Conservation (phyloP, 2,329 filamentous ascomycete species). For the Beauveria australis region DNA sequence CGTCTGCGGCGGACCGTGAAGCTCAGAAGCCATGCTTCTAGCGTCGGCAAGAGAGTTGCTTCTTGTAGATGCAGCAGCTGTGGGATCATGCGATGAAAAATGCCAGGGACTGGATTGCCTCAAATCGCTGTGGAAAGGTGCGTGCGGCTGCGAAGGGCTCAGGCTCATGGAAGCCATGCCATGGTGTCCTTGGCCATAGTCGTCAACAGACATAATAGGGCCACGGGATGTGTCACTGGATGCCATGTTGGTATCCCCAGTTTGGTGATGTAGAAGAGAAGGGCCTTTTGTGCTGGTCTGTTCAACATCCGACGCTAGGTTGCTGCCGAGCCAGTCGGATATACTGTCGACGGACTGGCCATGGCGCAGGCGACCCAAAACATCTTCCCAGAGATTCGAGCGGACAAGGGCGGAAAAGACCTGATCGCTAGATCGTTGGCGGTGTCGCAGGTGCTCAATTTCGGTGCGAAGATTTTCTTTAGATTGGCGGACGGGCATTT, state of each 20-base stretch:
- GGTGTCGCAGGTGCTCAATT: constrained; percentile 47
- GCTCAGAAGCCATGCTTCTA: constrained; percentile 38
- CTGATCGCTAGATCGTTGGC: constrained; percentile 46
- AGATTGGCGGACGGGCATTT: constrained; percentile 54
- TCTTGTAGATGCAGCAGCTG: constrained; percentile 29
- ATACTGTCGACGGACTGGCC: constrained; percentile 49
- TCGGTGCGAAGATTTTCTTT: constrained; percentile 54
- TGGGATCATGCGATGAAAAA: constrained; percentile 38
- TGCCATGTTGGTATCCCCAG: constrained; percentile 12
- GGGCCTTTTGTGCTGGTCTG: constrained; percentile 24
- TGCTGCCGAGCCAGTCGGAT: constrained; percentile 42
- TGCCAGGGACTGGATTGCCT: constrained; percentile 42
- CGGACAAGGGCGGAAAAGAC: constrained; percentile 47
- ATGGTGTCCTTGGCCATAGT: constrained; percentile 20
- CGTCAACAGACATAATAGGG: constrained; percentile 12
- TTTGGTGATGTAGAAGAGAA: constrained; percentile 17
- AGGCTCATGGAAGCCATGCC: constrained; percentile 21
- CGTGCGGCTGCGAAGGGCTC: constrained; percentile 21
- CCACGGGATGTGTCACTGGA: constrained; percentile 17
- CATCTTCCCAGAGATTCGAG: constrained; percentile 44
- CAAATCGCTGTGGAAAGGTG: constrained; percentile 26
- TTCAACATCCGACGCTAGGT: constrained; percentile 7
- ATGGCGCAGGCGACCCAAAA: constrained; percentile 42
- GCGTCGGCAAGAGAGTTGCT: constrained; percentile 39
- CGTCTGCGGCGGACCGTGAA: constrained; percentile 31